A percentile compares a stretch with the other conserved stretches of the same genome.
phyloP scores from a whole-genome alignment of 768 basidiomycete genomes.

The Naganishia vishniacii region DNA sequence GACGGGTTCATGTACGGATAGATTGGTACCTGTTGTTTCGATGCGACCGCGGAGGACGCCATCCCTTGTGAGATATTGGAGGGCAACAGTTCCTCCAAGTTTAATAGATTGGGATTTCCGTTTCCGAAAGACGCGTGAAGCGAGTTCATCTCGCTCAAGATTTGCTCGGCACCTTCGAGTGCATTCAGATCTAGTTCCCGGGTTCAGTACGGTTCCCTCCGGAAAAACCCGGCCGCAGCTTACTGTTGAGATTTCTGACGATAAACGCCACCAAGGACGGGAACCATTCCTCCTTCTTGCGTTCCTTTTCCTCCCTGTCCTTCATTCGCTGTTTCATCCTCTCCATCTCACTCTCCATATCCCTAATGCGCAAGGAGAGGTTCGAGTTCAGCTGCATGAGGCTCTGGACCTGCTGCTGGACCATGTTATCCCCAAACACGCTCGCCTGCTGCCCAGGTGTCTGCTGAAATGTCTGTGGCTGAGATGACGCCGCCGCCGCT shows the following conservation, averaged over 20 bases:
- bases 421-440: constrained; percentile 24
- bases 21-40: neutral
- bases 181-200: constrained; percentile 22
- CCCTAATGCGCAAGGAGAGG: constrained; percentile 2
- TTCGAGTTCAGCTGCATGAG: constrained; percentile 29
- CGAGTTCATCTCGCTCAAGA: neutral
- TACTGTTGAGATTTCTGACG: constrained; percentile 32
- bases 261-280: constrained; percentile 36
- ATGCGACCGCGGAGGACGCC: neutral
- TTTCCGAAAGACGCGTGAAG: constrained; percentile 6
- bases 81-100: neutral
- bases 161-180: neutral
- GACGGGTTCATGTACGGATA: constrained; percentile 4
- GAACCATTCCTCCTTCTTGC: constrained; percentile 28
- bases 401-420: constrained; percentile 24
- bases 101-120: neutral
- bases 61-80: neutral
- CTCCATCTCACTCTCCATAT: constrained; percentile 28
- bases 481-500: too few relatives aligned
- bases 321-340: constrained; percentile 36
- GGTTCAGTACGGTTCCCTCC: neutral
- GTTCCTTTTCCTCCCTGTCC: constrained; percentile 34
- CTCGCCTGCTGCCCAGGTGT: neutral
- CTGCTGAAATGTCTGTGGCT: constrained; percentile 2
- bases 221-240: constrained; percentile 29